These are phyloP conservation scores for Colletotrichum chrysophilum DNA, from an alignment of 2,329 filamentous ascomycete genomes.

Conservation along the genomic window DNA sequence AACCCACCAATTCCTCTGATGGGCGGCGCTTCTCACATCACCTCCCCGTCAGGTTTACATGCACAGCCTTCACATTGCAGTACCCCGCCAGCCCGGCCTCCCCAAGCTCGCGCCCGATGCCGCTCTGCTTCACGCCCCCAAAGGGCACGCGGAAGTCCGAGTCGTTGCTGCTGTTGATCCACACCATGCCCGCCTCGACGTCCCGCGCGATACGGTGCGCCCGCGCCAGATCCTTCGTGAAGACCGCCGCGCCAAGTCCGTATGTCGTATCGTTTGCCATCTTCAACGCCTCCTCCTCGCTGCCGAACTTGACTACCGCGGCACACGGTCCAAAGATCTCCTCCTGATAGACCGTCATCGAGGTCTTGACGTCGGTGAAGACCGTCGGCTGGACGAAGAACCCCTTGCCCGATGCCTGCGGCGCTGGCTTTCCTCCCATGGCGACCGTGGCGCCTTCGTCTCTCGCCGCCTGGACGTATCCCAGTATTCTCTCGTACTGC, in stretches of 20 bases:
- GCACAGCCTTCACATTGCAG: slow-evolving; percentile 32
- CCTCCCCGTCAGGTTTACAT: slow-evolving; percentile 30
- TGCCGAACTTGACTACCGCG: slow-evolving; percentile 30
- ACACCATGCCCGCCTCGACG: slow-evolving; percentile 58
- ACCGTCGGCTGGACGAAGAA: slow-evolving; percentile 34
- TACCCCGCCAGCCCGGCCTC: slow-evolving; percentile 33
- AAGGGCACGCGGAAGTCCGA: slow-evolving; percentile 34
- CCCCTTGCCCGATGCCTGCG: slow-evolving; percentile 51
- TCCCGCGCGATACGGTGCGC: slow-evolving; percentile 48
- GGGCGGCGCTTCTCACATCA: neutral
- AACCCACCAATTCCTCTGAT: neutral
- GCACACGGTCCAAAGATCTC: slow-evolving; percentile 37
- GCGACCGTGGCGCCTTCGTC: slow-evolving; percentile 62
- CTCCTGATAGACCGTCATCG: slow-evolving; percentile 30
- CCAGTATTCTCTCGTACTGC: slow-evolving; percentile 69
- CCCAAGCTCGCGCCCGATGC: slow-evolving; percentile 34
- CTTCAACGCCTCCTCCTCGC: slow-evolving; percentile 35
- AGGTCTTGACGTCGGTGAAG: slow-evolving; percentile 29
- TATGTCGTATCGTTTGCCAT: slow-evolving; percentile 52
- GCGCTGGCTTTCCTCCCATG: slow-evolving; percentile 39
- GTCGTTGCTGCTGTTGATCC: slow-evolving; percentile 42
- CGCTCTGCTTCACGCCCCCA: slow-evolving; percentile 37
- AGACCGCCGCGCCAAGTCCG: slow-evolving; percentile 61
- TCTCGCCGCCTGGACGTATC: slow-evolving; percentile 69
- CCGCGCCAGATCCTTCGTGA: slow-evolving; percentile 55